Percentiles rank a stretch among this genome's conserved stretches.
Conservation (phyloP, 768 basidiomycete genomes). For the Suillus brevipes region DNA sequence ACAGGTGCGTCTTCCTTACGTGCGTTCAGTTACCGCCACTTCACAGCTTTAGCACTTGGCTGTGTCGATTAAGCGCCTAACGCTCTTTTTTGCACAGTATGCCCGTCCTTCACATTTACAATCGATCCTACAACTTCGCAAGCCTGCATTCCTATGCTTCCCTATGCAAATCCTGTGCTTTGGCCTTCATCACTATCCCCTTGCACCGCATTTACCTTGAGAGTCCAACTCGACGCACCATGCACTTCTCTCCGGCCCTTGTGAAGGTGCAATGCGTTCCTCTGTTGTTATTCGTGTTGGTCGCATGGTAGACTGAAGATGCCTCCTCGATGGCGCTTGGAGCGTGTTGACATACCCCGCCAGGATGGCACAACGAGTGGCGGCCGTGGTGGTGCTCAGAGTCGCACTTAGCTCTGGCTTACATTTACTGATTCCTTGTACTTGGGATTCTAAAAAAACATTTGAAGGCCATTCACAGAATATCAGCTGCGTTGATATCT, state of each 20-base stretch:
- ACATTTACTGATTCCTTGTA: too few species aligned
- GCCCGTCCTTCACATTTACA: too few species aligned
- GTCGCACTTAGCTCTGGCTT: background rate
- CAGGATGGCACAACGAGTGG: background rate
- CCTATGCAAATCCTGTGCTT: background rate
- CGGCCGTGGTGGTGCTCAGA: background rate
- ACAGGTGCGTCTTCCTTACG: background rate
- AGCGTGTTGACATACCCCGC: background rate
- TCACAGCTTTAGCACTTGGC: too few species aligned
- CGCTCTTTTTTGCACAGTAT: too few species aligned
- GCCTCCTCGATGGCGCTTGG: background rate
- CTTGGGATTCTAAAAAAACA: too few species aligned
- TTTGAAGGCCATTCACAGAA: too few species aligned
- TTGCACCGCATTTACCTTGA: background rate
- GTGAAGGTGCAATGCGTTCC: background rate
- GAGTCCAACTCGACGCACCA: background rate
- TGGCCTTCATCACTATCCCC: background rate
- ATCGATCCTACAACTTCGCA: background rate
- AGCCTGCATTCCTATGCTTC: background rate
- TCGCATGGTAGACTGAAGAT: conserved; percentile 2
- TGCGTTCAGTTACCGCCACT: too few species aligned
- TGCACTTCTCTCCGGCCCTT: background rate
- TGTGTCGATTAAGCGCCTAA: too few species aligned
- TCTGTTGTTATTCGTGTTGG: background rate
- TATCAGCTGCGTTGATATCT: too few species aligned